Base-by-base conservation (phyloP, 2,329 filamentous ascomycete genomes). In the Tolypocladium amazonense region DNA sequence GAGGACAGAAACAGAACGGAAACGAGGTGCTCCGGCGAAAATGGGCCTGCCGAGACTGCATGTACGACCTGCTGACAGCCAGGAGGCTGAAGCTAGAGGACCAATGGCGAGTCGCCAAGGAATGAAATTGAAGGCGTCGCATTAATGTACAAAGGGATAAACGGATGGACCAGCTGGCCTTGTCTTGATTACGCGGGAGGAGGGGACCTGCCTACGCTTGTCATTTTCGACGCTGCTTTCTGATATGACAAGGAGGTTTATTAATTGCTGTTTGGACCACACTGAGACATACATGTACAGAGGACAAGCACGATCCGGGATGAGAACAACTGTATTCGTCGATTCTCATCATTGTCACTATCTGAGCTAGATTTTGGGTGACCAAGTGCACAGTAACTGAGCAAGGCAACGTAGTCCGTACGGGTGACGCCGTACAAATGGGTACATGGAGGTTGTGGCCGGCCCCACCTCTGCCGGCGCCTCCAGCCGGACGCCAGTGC, bases 21-120 rank as follows among this genome's bases (percentile, higher is more conserved):
- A 67, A 71, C n/a, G 70, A 72, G 61, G 69, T 77, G 9, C 76
- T 70, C 61, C 65, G 68, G 12, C 69, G 74, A 61, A 80, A 80
- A 66, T 79, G 78, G 77, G 77, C 77, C 0, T 75, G 78, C 61
- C 65, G 69, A 12, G 73, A 75, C 55, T 81, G 78, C 4, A 7
- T 33, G 4, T 33, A 7, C 65, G 70, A 80, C 61, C 59, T 78
- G 37, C 67, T 76, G 30, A 63, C 58, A 3, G 70, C 69, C 12
- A 71, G 67, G 30, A 74, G 73, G 0, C 59, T 79, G 59, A 67
- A 66, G 59, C 64, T 73, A n/a, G 71, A 71, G 27, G 77, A 81
- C 67, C 76, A 77, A 63, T 80, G 78, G 78, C 70, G 64, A 59
- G 76, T 80, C n/a, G 68, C 74, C 56, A 68, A 73, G 57, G 75